Evolutionary conservation across 2,329 filamentous ascomycete genomes (phyloP).

Genomic region (Tolypocladium pustulatum): DNA sequence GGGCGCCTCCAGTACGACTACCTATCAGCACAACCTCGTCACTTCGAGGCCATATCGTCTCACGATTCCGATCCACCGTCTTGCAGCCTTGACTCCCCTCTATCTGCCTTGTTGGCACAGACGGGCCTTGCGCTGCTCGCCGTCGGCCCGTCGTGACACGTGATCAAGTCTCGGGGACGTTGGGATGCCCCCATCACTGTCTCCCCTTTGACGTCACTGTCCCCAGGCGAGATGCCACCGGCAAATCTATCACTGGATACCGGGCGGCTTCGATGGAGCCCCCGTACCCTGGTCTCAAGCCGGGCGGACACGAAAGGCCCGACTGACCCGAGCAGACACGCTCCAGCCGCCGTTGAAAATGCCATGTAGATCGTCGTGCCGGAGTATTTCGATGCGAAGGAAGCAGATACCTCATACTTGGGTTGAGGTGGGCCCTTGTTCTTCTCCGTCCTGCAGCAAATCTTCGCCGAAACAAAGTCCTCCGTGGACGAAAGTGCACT

Average conservation of each 20-base stretch:
- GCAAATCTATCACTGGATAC: background rate
- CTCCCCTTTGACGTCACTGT: background rate
- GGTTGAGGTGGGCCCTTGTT: background rate
- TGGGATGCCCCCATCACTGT: background rate
- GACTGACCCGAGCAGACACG: background rate
- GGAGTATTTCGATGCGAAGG: background rate
- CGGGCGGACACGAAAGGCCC: background rate
- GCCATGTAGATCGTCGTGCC: background rate
- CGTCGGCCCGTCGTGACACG: constrained; percentile 1
- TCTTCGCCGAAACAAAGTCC: background rate
- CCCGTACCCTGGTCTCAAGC: background rate
- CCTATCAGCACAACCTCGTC: background rate
- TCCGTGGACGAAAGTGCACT: background rate
- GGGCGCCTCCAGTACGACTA: background rate
- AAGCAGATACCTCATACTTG: background rate
- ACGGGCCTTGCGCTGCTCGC: background rate
- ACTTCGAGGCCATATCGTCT: background rate
- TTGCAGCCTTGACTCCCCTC: constrained; percentile 1
- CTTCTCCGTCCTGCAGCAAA: background rate
- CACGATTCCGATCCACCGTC: background rate
- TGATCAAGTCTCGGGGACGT: background rate
- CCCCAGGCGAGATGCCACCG: background rate
- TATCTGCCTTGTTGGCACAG: background rate
- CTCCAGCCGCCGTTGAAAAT: background rate
- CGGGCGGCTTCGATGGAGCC: background rate